phyloP scores from a whole-genome alignment of 2,329 filamentous ascomycete species.

The Paraphaeosphaeria sporulosa region DNA sequence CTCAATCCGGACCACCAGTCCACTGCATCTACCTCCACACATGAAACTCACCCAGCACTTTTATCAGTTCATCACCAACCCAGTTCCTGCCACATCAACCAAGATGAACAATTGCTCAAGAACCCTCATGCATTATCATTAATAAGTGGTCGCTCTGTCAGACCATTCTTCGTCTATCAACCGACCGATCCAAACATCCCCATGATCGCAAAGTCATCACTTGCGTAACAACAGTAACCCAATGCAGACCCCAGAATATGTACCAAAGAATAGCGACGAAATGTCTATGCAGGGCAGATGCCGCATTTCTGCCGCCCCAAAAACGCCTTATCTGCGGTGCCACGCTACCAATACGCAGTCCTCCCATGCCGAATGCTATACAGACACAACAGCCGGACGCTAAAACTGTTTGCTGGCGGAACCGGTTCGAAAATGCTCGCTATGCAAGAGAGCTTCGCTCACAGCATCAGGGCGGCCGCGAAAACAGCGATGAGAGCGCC shows the following conservation, averaged over 20 bases:
- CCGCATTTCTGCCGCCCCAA: background rate
- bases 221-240: no score
- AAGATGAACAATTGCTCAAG: no score
- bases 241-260: background rate
- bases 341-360: slow-evolving; percentile 5
- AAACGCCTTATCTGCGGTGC: slow-evolving; percentile 7
- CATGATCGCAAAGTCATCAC: no score
- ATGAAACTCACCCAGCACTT: no score
- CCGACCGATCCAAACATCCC: no score
- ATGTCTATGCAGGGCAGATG: background rate
- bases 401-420: background rate
- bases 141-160: no score
- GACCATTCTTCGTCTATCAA: no score
- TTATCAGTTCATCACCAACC: no score
- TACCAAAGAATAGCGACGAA: background rate
- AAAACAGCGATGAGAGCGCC: slow-evolving; percentile 30
- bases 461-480: slow-evolving; percentile 28
- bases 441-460: background rate
- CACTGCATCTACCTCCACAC: no score
- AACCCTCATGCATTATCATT: no score
- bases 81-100: no score
- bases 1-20: no score
- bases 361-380: background rate
- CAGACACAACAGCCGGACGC: slow-evolving; percentile 4
- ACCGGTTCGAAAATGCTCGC: background rate